Conservation (phyloP, 139 green algal species). For the Helicosporidium sp. region DNA sequence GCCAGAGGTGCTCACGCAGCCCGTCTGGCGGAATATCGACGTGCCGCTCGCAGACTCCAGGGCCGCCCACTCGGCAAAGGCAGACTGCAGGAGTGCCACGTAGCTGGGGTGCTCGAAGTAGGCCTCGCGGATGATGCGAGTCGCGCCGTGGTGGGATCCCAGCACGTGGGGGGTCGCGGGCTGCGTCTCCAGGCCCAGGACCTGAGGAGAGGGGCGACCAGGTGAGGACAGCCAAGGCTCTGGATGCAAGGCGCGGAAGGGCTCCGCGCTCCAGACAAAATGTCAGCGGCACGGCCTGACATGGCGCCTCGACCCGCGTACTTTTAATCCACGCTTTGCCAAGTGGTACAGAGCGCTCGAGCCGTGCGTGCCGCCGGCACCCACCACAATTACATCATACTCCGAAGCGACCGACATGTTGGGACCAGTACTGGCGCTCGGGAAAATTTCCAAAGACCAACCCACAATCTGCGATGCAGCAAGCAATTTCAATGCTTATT, state of each 20-base stretch:
- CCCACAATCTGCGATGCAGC: too few relatives aligned
- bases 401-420: too few relatives aligned
- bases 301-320: not conserved
- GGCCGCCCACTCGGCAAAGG: conserved; percentile 23
- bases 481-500: too few relatives aligned
- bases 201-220: conserved; percentile 6
- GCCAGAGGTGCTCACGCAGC: conserved; percentile 10
- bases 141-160: conserved; percentile 30
- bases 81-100: conserved; percentile 27
- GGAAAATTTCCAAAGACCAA: too few relatives aligned
- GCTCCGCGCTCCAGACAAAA: not conserved
- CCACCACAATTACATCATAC: conserved; percentile 33
- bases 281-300: not conserved
- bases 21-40: conserved; percentile 4
- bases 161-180: conserved; percentile 17
- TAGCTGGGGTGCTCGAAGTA: conserved; percentile 33
- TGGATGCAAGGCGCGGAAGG: not conserved
- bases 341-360: conserved; percentile 30
- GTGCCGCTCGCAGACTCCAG: conserved; percentile 23
- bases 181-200: conserved; percentile 35
- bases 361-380: conserved; percentile 28
- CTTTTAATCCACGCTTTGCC: conserved; percentile 21
- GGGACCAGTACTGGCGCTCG: too few relatives aligned
- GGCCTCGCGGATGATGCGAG: conserved; percentile 35
- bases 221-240: not conserved